Percentiles rank a stretch among this genome's conserved stretches.
Evolutionary conservation across 2,329 filamentous ascomycete species (phyloP).

Genomic region (Aureobasidium sp.): DNA sequence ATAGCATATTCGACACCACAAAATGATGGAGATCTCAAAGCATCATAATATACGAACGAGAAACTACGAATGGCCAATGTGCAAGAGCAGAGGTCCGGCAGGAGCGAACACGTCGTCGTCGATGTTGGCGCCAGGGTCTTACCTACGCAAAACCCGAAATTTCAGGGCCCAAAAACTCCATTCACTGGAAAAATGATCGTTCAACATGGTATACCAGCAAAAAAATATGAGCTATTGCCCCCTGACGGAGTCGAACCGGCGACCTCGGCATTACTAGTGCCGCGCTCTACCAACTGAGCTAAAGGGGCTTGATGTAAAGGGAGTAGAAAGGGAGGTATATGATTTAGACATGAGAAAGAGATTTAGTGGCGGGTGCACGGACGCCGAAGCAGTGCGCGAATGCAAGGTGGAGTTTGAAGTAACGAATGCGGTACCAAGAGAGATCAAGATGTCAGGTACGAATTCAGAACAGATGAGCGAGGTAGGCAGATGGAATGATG

Average conservation of each 20-base stretch:
- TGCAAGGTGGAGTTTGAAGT: neutral
- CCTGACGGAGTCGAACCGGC: conserved; percentile 12
- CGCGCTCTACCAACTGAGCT: conserved; percentile 16
- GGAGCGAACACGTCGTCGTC: no score
- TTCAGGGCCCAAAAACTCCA: no score
- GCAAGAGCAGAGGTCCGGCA: no score
- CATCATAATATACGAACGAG: no score
- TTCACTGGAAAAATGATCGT: neutral
- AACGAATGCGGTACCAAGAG: neutral
- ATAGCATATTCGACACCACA: no score
- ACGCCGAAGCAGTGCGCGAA: neutral
- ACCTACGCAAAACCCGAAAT: neutral
- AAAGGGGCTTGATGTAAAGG: neutral
- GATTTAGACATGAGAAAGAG: neutral
- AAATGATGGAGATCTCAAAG: no score
- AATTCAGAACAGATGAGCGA: neutral
- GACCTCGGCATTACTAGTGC: conserved; percentile 16
- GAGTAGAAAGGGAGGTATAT: neutral
- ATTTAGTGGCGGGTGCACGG: neutral
- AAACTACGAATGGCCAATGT: no score
- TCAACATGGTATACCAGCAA: neutral
- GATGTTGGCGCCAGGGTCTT: neutral
- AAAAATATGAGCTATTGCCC: neutral
- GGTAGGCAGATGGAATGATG: neutral
- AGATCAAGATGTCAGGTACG: neutral